Evolutionary conservation across 164 flowering plant genomes (phyloP), one percentile per base, ranked within the genome.

Genomic region (Umbellularia californica): DNA sequence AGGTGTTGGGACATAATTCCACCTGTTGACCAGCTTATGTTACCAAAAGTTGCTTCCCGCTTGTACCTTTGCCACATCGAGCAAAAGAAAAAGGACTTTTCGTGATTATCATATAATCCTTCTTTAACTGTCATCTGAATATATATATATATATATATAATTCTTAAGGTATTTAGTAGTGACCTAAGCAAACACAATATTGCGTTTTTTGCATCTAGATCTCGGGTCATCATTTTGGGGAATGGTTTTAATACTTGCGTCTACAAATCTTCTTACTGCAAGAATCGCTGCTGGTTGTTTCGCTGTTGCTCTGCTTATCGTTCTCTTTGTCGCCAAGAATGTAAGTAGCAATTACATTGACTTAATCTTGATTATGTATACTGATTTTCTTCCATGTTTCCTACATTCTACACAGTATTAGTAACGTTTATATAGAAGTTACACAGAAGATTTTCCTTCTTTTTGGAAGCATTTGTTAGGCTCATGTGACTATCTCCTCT

Each of bases 211-310:
- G 50, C 50, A 22, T 80, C 76, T 90, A 95, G 99, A 95, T 88
- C 98, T 95, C 66, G 99, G 99, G 62, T 94, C 98, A 68, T 94
- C 98, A 77, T 93, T 95, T 83, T 93, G 98, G 97, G 98, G 98
- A 81, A 92, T 95, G 98, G 85, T 80, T 79, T 86, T 95, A 68
- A 86, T 92, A 55, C 93, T 95, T 62, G 94, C 99, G 69, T 95
- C 99, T 58, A 95, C 97, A 71, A 87, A 94, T 83, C 87, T 92
- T 72, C 77, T 90, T 15, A 86, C 97, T 72, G 89, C 99, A 72
- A 90, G 87, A 82, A 92, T 95, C 79, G 99, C 94, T 63, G 98
- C 97, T 75, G 99, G 90, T 62, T 91, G 99, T 77, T 84, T 95
- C 50, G 85, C 47, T 47, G 84, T 82, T 72, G 89, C 99, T 76